Base-by-base conservation (phyloP, 805 yeast genomes). In the Dipodascus geniculatus region DNA sequence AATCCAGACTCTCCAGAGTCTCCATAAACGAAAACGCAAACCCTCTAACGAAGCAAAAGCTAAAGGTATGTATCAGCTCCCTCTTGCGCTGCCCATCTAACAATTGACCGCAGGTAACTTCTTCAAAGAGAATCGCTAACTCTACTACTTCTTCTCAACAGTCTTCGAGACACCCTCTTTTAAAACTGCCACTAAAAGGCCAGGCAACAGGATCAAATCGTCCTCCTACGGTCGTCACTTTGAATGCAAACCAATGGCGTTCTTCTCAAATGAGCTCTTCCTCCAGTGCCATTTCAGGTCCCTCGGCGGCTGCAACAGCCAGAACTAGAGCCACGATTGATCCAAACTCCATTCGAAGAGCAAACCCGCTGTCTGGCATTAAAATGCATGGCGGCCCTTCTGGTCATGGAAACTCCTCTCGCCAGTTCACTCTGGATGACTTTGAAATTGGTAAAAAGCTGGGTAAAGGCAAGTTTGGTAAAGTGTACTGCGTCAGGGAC, bases 381-480 rank as follows among this genome's bases (percentile, higher is more conserved):
- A 50, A 50, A 17, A 49, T 50, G 14, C 47, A 22, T 33, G 33
- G 22, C 52, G 35, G 48, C 54, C 47, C 31, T 31, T 20, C 23
- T 52, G 35, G 48, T 52, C 28, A 14, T n/a, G 44, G 44, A 38
- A 28, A 28, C 33, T 24, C 50, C 8, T 51, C 54, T 16, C 57
- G 66, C 17, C 61, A 70, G 33, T 75, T 71, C 59, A 60, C 75
- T 0, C 67, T 82, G 22, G 68, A 72, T 24, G 93, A 87, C 63
- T 91, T 91, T 68, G 96, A 89, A 60, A 76, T 91, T 48, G 98
- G 97, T 17, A 78, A 82, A 53, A 82, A 84, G 54, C 74, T 91
- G 50, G 99, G 98, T 0, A 88, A 87, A 64, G 99, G 99, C 3
- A 88, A 89, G 66, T 82, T 90, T 62, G 99, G 99, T 6, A 82